A percentile compares a stretch with the other conserved stretches of the same genome.
Conservation (phyloP, 2,329 filamentous ascomycete genomes). For the Alternaria longipes region DNA sequence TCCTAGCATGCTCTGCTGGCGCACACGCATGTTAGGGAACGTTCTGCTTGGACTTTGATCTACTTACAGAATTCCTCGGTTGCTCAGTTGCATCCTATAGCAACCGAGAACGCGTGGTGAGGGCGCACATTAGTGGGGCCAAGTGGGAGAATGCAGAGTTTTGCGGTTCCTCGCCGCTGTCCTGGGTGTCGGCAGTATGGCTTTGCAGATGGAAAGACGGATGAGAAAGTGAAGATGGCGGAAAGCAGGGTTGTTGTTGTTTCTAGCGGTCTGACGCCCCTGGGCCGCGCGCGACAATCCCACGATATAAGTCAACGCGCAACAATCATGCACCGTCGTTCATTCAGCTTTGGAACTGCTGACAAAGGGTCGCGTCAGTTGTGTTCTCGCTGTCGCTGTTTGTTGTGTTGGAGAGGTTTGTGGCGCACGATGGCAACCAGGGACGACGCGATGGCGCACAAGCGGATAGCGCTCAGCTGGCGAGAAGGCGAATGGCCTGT, state of each 20-base stretch:
- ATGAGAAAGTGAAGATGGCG: background rate
- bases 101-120: slow-evolving; percentile 10
- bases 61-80: slow-evolving; percentile 9
- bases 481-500: background rate
- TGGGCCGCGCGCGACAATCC: slow-evolving; percentile 1
- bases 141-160: background rate
- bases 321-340: background rate
- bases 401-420: slow-evolving; percentile 14
- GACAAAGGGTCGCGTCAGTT: background rate
- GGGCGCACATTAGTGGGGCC: slow-evolving; percentile 6
- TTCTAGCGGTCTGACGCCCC: background rate
- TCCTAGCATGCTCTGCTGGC: slow-evolving; percentile 35
- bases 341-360: background rate
- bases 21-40: slow-evolving; percentile 1
- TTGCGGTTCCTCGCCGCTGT: slow-evolving; percentile 1
- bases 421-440: slow-evolving; percentile 1
- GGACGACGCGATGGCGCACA: slow-evolving; percentile 5
- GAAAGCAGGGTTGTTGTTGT: slow-evolving; percentile 6
- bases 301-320: background rate
- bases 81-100: slow-evolving; percentile 21
- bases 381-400: background rate
- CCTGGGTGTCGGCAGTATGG: background rate
- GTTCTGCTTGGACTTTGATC: background rate
- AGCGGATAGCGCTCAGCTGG: background rate
- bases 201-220: background rate